Evolutionary conservation across 306 rosid species (phyloP).

Genomic region (Inga laurina): DNA sequence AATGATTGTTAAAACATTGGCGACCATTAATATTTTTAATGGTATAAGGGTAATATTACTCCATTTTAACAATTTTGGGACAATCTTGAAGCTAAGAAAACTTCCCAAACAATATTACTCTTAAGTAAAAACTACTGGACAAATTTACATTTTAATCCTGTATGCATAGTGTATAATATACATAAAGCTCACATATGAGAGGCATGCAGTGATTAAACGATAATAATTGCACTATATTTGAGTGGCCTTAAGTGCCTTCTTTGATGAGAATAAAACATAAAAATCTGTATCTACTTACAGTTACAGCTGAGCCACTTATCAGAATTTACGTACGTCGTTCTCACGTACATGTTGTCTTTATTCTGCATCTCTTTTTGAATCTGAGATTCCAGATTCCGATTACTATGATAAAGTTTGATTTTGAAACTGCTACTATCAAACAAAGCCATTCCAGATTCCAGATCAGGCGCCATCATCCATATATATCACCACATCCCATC

Average conservation of each 20-base stretch:
- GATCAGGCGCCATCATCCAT: not conserved
- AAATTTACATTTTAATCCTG: too few species aligned
- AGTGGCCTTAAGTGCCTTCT: too few species aligned
- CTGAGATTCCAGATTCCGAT: conserved; percentile 11
- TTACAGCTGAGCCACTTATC: not conserved
- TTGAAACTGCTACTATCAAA: conserved; percentile 7
- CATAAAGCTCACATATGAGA: too few species aligned
- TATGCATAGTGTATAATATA: too few species aligned
- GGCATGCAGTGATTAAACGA: not conserved
- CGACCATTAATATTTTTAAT: too few species aligned
- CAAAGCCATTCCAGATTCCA: conserved; percentile 25
- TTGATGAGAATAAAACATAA: not conserved
- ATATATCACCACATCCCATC: not conserved
- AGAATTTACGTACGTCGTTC: not conserved
- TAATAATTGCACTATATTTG: not conserved
- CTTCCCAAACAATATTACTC: too few species aligned
- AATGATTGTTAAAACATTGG: too few species aligned
- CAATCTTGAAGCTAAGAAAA: too few species aligned
- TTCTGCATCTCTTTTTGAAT: not conserved
- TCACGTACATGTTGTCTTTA: not conserved
- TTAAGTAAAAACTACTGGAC: too few species aligned
- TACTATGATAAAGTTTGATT: not conserved
- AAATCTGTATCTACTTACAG: not conserved
- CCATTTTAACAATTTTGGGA: fast-evolving
- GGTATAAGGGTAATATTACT: too few species aligned